Evolutionary conservation across 2,329 filamentous ascomycete genomes (phyloP), one percentile per base, ranked within the genome.

Genomic region (Aspergillus brasiliensis): DNA sequence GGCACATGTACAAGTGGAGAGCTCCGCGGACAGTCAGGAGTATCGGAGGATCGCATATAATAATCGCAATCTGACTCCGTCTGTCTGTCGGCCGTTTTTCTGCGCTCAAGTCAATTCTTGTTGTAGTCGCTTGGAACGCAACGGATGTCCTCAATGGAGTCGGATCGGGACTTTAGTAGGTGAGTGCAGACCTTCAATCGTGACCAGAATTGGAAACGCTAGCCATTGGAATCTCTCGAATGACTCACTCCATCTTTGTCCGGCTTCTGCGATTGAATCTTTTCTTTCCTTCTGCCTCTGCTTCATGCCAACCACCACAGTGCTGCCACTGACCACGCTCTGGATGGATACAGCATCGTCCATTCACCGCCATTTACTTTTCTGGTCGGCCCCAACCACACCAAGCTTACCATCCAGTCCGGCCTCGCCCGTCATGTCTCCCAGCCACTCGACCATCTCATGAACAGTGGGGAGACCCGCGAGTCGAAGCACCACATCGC

Each of bases 341-440:
- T 58, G 59, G 56, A 54, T 57, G 37, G 44, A 53, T 62, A 69
- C 67, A 80, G 77, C 59, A 80, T 80, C 60, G 71, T 79, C 46
- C 73, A 75, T 59, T 81, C 79, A 40, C 73, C 75, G 37, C 72
- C 76, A 17, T 81, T 81, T 60, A 78, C 75, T 48, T 81, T 82
- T 64, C 71, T 80, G 27, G 77, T 82, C 60, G 80, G 80, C 5
- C 76, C 77, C 6, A 69, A 73, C 19, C 77, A 80, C 65, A 79
- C 77, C 49, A 78, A 80, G 59, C 75, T 81, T 62, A 78, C 75
- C 31, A 77, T 82, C 63, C 80, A 82, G 65, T 73, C 77, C 27
- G 77, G 74, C 7, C 72, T 82, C 5, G 76, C 80, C 31, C 73
- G 76, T 44, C 72, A 75, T 69, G 74, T 80, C 63, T 82, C 79